Evolutionary conservation across 192 early-diverging fungal genomes (phyloP).

Genomic region (Podila verticillata): DNA sequence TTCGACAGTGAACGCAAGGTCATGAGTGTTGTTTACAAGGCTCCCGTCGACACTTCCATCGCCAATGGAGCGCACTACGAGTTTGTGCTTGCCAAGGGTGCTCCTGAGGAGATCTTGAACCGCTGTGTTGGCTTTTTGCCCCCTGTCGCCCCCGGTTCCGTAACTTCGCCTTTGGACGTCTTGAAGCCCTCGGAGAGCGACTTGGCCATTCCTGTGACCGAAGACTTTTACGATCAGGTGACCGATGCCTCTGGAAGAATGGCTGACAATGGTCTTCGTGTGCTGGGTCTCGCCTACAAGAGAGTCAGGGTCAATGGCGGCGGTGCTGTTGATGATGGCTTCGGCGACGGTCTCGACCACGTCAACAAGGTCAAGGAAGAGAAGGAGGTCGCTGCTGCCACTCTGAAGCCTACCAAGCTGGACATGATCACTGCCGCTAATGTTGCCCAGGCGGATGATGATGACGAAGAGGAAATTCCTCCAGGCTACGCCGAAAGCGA

Average conservation of each 20-base stretch:
- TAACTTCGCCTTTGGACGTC: slow-evolving; percentile 29
- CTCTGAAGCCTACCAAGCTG: slow-evolving; percentile 22
- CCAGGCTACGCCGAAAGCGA: slow-evolving; percentile 67
- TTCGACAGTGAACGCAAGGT: slow-evolving; percentile 95
- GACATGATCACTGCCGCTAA: slow-evolving; percentile 44
- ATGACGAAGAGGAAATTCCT: slow-evolving; percentile 44
- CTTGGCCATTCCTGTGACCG: slow-evolving; percentile 56
- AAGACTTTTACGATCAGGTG: slow-evolving; percentile 57
- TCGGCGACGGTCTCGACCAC: slow-evolving; percentile 49
- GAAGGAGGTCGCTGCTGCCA: slow-evolving; percentile 55
- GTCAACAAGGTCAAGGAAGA: slow-evolving; percentile 57
- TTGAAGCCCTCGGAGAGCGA: slow-evolving; percentile 53
- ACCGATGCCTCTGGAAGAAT: slow-evolving; percentile 56
- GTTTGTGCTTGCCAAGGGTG: slow-evolving; percentile 87
- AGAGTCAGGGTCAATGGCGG: slow-evolving; percentile 52
- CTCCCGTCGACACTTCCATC: slow-evolving; percentile 16
- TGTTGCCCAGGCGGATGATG: slow-evolving; percentile 47
- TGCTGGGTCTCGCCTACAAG: slow-evolving; percentile 86
- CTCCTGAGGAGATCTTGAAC: slow-evolving; percentile 86
- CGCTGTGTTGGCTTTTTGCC: slow-evolving; percentile 71
- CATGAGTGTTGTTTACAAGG: slow-evolving; percentile 85
- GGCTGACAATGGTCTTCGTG: slow-evolving; percentile 78
- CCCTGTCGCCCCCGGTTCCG: slow-evolving; percentile 5
- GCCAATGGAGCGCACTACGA: slow-evolving; percentile 32
- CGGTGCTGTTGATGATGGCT: neutral